Base-by-base conservation (phyloP, 768 basidiomycete genomes). In the Boletus sp. region DNA sequence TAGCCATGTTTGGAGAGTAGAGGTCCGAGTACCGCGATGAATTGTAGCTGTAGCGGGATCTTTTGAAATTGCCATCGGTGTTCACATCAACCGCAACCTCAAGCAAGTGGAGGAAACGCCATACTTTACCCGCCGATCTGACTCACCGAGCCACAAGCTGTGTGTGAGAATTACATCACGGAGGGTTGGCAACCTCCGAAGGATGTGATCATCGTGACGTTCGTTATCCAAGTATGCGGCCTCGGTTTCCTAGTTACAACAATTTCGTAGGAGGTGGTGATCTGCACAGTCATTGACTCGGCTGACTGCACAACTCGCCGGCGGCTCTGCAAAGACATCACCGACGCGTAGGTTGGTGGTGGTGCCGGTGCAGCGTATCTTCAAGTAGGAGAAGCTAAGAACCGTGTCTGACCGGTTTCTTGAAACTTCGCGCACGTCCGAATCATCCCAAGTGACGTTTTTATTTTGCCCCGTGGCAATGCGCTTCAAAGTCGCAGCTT, bases 61-160 rank as follows among this genome's bases (percentile, higher is more conserved):
- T 54, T 55, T 51, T 51, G 62, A 54, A 38, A 56, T 49, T 41
- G 43, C 37, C 58, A 63, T 63, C 61, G 66, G 63, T 58, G 53
- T 42, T 51, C 48, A 32, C 42, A 45, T 57, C 60, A 29, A 52
- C 56, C 67, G 61, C 43, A 21, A 53, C 46, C 58, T 64, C 51
- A 38, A 63, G 51, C 14, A 46, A 50, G 44, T 29, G 51, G 34
- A 38, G 21, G 53, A 68, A 63, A 61, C 64, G 66, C 65, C 66
- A 45, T 60, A 66, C 46, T 63, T 61, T 54, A n/a, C 38, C n/a
- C 37, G 53, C 66, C 65, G 66, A 66, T 47, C 34, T 65, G 65
- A 68, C 66, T 65, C 66, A 17, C 55, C 47, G 43, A 42, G 55
- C 56, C 64, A 35, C 47, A 68, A 60, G 66, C 66, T 66, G 66